A percentile compares a stretch with the other conserved stretches of the same genome.
These are phyloP conservation scores for Cladophialophora exuberans DNA, from an alignment of 2,329 filamentous ascomycete species.

Conservation along the genomic window DNA sequence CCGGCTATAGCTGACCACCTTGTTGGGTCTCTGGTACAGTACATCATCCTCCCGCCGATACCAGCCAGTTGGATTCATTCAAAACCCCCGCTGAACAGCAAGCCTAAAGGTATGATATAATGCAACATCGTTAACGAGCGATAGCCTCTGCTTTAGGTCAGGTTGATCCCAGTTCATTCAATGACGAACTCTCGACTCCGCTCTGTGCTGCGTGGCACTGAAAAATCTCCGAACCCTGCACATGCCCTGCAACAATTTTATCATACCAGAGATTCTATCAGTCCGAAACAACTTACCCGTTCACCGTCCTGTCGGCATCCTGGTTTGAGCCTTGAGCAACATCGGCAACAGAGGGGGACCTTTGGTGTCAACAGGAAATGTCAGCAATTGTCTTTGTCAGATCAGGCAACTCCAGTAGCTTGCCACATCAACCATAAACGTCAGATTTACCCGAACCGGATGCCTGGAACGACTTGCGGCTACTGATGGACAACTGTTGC, in stretches of 20 bases:
- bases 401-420: background rate
- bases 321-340: background rate
- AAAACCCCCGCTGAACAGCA: background rate
- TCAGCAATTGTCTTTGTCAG: conserved; percentile 17
- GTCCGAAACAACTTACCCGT: no score
- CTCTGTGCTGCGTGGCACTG: conserved; percentile 3
- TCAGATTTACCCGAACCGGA: conserved; percentile 3
- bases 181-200: conserved; percentile 1
- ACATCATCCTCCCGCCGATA: no score
- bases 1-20: background rate
- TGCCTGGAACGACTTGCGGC: background rate
- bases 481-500: background rate
- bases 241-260: background rate
- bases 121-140: conserved; percentile 1
- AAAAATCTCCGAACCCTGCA: conserved; percentile 12
- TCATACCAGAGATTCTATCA: no score
- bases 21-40: no score
- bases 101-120: background rate
- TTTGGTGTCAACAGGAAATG: background rate
- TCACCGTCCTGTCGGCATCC: background rate
- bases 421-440: background rate
- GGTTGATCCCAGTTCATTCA: conserved; percentile 6
- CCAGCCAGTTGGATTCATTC: no score
- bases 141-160: background rate
- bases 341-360: background rate